Conservation (phyloP, 2,329 filamentous ascomycete genomes). For the Truncatella angustata region DNA sequence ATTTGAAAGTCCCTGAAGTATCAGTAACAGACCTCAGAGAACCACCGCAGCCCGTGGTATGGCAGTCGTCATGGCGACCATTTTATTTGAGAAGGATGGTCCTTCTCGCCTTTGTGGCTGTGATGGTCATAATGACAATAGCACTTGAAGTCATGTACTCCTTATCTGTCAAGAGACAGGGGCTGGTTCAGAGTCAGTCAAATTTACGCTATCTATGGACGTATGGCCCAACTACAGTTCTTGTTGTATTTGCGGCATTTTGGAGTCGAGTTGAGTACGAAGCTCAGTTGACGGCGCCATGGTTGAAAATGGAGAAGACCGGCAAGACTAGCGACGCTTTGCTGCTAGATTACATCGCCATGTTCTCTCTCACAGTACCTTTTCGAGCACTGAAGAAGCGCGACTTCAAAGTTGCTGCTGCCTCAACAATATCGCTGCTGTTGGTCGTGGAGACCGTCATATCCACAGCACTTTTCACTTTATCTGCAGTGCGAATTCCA, state of each 20-base stretch:
- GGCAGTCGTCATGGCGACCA: background rate
- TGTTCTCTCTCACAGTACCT: conserved; percentile 5
- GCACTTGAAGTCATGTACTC: background rate
- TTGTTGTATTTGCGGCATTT: background rate
- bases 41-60: background rate
- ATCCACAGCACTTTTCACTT: conserved; percentile 17
- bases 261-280: background rate
- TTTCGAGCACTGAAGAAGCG: conserved; percentile 6
- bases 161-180: background rate
- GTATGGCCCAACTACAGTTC: background rate
- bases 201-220: background rate
- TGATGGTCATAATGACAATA: background rate
- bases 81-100: background rate
- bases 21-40: background rate
- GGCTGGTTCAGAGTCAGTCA: background rate
- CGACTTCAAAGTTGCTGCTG: conserved; percentile 4
- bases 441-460: conserved; percentile 2
- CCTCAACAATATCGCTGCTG: conserved; percentile 6
- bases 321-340: conserved; percentile 6
- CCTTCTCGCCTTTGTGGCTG: background rate
- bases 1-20: too few species aligned
- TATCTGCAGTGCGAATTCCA: conserved; percentile 25
- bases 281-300: background rate
- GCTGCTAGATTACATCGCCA: conserved; percentile 7
- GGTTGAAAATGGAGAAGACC: background rate